phyloP scores from a whole-genome alignment of 345 rosid genomes.

The Luvunga scandens region DNA sequence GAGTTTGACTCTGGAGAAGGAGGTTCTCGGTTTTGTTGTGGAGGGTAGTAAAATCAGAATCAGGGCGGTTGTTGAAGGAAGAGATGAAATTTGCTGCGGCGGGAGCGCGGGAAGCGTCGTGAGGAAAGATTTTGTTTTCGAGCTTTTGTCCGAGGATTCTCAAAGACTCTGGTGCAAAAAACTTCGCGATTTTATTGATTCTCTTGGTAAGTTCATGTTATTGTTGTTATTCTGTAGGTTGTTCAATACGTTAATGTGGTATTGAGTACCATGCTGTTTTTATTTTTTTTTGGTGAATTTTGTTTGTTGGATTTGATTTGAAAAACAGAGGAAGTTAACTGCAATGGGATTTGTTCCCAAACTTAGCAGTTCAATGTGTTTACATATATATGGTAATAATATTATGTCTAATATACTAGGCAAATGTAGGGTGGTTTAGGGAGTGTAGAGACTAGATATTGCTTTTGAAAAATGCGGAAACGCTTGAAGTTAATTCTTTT shows the following conservation, averaged over 20 bases:
- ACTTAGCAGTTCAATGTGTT: not conserved
- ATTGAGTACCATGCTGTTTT: not conserved
- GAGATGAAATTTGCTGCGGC: slow-evolving; percentile 48
- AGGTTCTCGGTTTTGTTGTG: slow-evolving; percentile 60
- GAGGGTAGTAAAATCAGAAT: slow-evolving; percentile 58
- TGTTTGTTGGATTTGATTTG: slow-evolving; percentile 1
- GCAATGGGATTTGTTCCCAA: not conserved
- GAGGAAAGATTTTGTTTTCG: slow-evolving; percentile 74
- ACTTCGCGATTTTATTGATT: slow-evolving; percentile 51
- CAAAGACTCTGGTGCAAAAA: slow-evolving; percentile 55
- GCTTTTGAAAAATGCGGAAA: not conserved
- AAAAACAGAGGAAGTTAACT: not conserved
- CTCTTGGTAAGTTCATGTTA: slow-evolving; percentile 49
- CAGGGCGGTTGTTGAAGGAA: slow-evolving; percentile 41
- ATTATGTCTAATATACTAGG: not conserved
- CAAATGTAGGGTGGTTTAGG: not conserved
- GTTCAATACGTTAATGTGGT: not conserved
- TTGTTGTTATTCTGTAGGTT: not conserved
- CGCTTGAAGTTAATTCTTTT: not conserved
- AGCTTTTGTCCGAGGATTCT: slow-evolving; percentile 59
- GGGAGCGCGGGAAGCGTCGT: slow-evolving; percentile 39
- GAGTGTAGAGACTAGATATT: not conserved
- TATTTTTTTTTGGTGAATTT: not conserved
- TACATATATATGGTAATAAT: not conserved
- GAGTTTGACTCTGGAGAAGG: slow-evolving; percentile 45